phyloP scores from a whole-genome alignment of 192 early-diverging fungal species.

The Umbelopsis isabellina region DNA sequence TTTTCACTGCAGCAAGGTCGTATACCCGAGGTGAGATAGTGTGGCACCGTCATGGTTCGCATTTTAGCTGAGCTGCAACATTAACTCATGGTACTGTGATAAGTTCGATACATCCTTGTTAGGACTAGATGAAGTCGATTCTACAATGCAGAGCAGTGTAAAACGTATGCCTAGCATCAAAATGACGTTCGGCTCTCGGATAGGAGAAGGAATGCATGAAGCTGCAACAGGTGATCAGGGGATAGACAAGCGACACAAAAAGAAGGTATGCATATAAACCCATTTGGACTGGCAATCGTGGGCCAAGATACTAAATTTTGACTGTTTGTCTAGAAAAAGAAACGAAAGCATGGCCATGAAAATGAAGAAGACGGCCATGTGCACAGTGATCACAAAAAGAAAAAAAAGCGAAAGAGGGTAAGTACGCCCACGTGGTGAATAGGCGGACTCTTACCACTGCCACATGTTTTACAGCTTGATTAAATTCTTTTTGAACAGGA shows the following conservation, averaged over 20 bases:
- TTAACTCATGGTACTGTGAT: neutral
- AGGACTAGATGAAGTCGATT: slow-evolving; percentile 26
- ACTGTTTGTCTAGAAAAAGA: slow-evolving; percentile 37
- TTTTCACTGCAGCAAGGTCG: slow-evolving; percentile 37
- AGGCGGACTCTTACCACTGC: neutral
- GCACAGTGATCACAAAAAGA: slow-evolving; percentile 41
- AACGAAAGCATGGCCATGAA: slow-evolving; percentile 42
- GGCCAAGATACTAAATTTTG: no score
- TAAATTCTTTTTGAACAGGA: neutral
- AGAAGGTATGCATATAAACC: slow-evolving; percentile 34
- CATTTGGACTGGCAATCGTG: neutral
- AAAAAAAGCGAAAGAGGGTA: slow-evolving; percentile 49
- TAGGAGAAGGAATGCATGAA: slow-evolving; percentile 6
- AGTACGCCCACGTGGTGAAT: slow-evolving; percentile 9
- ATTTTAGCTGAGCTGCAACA: neutral
- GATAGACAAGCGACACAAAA: slow-evolving; percentile 39
- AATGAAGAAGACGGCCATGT: slow-evolving; percentile 37
- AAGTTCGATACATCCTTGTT: slow-evolving; percentile 41
- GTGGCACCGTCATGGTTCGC: no score
- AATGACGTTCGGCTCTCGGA: slow-evolving; percentile 12
- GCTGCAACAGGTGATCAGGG: slow-evolving; percentile 21
- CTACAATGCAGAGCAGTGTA: neutral
- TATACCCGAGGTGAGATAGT: slow-evolving; percentile 36
- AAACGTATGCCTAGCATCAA: slow-evolving; percentile 18
- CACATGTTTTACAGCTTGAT: neutral